These are phyloP conservation scores for Mycena capillaripes DNA, from an alignment of 768 basidiomycete genomes.

Conservation along the genomic window DNA sequence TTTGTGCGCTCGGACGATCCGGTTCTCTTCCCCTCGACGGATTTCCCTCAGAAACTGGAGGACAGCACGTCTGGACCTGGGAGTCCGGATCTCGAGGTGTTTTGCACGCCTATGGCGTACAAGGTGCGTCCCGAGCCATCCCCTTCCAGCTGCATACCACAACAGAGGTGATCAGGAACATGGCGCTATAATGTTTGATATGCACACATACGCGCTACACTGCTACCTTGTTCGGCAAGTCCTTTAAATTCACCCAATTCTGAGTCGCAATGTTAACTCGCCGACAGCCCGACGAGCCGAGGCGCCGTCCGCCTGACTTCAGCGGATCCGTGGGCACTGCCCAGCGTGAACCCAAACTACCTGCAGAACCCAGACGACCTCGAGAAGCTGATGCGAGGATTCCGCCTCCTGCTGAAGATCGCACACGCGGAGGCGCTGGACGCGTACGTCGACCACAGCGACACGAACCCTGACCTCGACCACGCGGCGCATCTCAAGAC, in stretches of 20 bases:
- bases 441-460: slow-evolving; percentile 51
- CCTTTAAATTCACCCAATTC: neutral
- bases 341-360: slow-evolving; percentile 62
- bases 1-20: slow-evolving; percentile 72
- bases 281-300: slow-evolving; percentile 56
- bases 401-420: slow-evolving; percentile 54
- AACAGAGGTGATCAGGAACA: slow-evolving; percentile 47
- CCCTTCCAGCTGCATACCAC: neutral
- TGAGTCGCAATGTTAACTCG: neutral
- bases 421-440: slow-evolving; percentile 56
- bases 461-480: slow-evolving; percentile 54
- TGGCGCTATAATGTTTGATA: slow-evolving; percentile 48
- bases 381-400: slow-evolving; percentile 57
- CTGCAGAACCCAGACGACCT: slow-evolving; percentile 57
- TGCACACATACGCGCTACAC: slow-evolving; percentile 58
- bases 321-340: slow-evolving; percentile 57
- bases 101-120: slow-evolving; percentile 58
- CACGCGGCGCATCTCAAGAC: slow-evolving; percentile 52
- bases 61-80: slow-evolving; percentile 61
- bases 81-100: slow-evolving; percentile 65
- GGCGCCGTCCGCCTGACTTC: slow-evolving; percentile 58
- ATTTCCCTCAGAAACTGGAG: slow-evolving; percentile 53
- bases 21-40: slow-evolving; percentile 56
- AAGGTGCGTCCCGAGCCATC: slow-evolving; percentile 44
- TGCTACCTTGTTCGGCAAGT: slow-evolving; percentile 57